A percentile compares a stretch with the other conserved stretches of the same genome.
phyloP scores from a whole-genome alignment of 2,329 filamentous ascomycete species.

The Paecilomyces niveus region DNA sequence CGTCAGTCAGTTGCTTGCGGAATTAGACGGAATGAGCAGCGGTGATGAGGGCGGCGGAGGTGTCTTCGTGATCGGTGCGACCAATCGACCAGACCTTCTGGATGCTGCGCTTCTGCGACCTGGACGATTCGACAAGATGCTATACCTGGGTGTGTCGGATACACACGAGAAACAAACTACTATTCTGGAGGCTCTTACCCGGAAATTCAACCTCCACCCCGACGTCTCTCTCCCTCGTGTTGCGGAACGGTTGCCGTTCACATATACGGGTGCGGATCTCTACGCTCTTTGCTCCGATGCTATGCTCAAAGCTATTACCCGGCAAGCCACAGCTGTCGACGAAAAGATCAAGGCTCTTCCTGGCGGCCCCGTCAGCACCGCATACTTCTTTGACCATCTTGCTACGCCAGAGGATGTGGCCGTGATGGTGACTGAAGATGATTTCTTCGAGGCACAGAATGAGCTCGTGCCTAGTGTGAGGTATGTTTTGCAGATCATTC shows the following conservation, averaged over 20 bases:
- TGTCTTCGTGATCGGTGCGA: conserved; percentile 95
- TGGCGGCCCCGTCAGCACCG: conserved; percentile 62
- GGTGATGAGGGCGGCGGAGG: conserved; percentile 72
- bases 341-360: conserved; percentile 65
- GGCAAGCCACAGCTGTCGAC: conserved; percentile 78
- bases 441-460: conserved; percentile 72
- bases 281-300: conserved; percentile 96
- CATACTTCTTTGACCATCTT: conserved; percentile 92
- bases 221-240: conserved; percentile 68
- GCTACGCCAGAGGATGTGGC: conserved; percentile 74
- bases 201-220: conserved; percentile 85
- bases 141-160: conserved; percentile 92
- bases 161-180: conserved; percentile 94
- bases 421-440: conserved; percentile 81
- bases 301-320: conserved; percentile 97
- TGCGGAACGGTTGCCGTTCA: conserved; percentile 75
- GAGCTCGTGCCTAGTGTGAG: conserved; percentile 87
- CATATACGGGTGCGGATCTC: conserved; percentile 94
- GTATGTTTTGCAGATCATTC: conserved; percentile 22
- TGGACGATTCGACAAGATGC: conserved; percentile 95
- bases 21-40: conserved; percentile 95
- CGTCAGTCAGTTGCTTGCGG: conserved; percentile 86
- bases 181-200: conserved; percentile 86
- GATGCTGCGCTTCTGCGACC: conserved; percentile 85
- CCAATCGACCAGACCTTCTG: conserved; percentile 86